Base-by-base conservation (phyloP, 352 stramenopile species). In the Plasmopara muralis region DNA sequence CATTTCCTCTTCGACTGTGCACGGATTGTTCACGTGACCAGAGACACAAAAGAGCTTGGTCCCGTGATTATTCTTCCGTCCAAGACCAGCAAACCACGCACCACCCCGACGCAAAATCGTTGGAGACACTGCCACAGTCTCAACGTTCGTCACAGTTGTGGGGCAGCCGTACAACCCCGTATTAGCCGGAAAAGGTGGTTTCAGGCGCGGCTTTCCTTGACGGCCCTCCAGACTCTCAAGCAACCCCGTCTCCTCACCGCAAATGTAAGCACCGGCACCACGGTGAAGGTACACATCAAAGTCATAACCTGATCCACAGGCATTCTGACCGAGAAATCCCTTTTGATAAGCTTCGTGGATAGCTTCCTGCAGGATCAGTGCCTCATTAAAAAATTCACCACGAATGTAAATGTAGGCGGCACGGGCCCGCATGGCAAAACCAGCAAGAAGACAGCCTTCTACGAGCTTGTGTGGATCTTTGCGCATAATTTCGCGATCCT, bases 391-490 rank as follows among this genome's bases (percentile, higher is more conserved):
- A 68, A 99, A 99, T 76, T 99, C 97, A 31, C 97, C 97, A 53
- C 97, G 91, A 68, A 99, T 99, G 85, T 99, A 99, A 68, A 99
- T 99, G 82, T 99, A 99, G 28, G 95, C 96, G 29, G 97, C 97
- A 50, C 97, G 82, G 6, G 97, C 97, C 33, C 97, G 87, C 97
- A 99, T 99, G 30, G 96, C 97, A 68, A 98, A 99, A 15, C 97
- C 97, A 0, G 97, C 94, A 35, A 99, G 59, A 15, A 99, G 72
- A 60, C 95, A 99, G 39, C 97, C 97, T 64, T 99, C 97, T 14
- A 99, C 85, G 40, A 99, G 81, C 77, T 99, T 99, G 82, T 99
- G 97, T 39, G 97, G 97, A 70, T 99, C 97, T 73, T 99, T 99
- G 50, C 97, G 90, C 95, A 99, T 99, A 69, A 99, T 99, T 79